Evolutionary conservation across 441 rosid genomes (phyloP), one percentile per base, ranked within the genome.

Genomic region (Pelargonium hybrid): DNA sequence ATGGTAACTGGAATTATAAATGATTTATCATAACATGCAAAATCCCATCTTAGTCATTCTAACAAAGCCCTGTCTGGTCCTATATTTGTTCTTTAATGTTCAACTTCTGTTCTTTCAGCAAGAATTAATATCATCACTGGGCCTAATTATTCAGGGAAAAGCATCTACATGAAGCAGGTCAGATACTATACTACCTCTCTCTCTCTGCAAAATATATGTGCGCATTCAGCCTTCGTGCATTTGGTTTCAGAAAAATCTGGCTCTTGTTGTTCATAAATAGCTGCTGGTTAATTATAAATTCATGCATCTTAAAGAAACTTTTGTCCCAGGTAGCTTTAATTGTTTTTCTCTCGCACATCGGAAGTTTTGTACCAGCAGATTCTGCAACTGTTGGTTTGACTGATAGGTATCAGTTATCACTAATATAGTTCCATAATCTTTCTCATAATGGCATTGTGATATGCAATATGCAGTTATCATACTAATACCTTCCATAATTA

Each of bases 351-450:
- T 88, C 97, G 68, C 98, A 93, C 83, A 91, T 93, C 17, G 98
- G 97, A 79, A 91, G 98, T 84, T 93, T 90, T 82, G 97, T 94
- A 78, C 98, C 98, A 10, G 97, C 98, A 76, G 96, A 94, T 73
- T 83, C 96, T 71, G 98, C 98, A 69, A 89, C 90, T 62, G 83
- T 94, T 77, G 98, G 98, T 65, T 83, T 94, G 86, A 94, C 97
- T 31, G 97, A 94, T 80, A 88, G 98, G 98, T 23, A 15, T 72
- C 65, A 88, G 97, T 97, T 23, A 15, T 72, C 65, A 21, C 63
- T 52, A 56, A 26, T 69, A 71, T 26, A 67, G 72, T 75, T 71
- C 72, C 50, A 45, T 54, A 37, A 69, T 75, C 59, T 72, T 67
- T 34, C 66, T 69, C 74, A 73, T 61, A 68, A 47, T 66, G 57